Evolutionary conservation across 2,329 filamentous ascomycete genomes (phyloP).

Genomic region (Colletotrichum endophyticum): DNA sequence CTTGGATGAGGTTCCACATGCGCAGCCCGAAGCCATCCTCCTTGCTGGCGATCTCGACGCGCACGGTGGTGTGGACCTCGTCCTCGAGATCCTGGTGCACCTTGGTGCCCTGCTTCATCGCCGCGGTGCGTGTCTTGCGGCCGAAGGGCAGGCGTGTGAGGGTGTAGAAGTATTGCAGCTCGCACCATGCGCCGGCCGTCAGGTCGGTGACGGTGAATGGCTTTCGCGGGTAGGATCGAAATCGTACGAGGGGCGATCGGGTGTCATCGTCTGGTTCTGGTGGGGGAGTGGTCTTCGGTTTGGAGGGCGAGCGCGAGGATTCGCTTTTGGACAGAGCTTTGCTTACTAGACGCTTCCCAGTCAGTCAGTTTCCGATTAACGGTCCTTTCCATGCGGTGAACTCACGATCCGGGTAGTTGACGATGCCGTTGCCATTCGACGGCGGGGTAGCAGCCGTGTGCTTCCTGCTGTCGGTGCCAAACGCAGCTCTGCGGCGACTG

Average conservation of each 20-base stretch:
- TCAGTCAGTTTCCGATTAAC: conserved; percentile 58
- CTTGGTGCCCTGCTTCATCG: conserved; percentile 82
- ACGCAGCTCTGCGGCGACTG: conserved; percentile 13
- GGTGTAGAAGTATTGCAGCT: conserved; percentile 90
- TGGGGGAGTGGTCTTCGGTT: conserved; percentile 21
- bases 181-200: conserved; percentile 91
- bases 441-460: conserved; percentile 12
- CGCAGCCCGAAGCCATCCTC: conserved; percentile 84
- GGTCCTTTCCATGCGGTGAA: conserved; percentile 22
- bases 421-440: conserved; percentile 26
- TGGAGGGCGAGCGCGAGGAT: not conserved
- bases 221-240: conserved; percentile 78
- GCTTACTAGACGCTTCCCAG: conserved; percentile 68
- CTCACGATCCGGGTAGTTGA: conserved; percentile 61
- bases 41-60: conserved; percentile 72
- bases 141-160: conserved; percentile 76
- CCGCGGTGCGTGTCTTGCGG: conserved; percentile 73
- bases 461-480: conserved; percentile 9
- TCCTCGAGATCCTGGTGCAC: conserved; percentile 87
- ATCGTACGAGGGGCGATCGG: conserved; percentile 73
- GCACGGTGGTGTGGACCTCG: conserved; percentile 79
- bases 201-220: conserved; percentile 88
- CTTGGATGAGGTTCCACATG: conserved; percentile 92
- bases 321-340: conserved; percentile 38
- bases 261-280: conserved; percentile 32